Conservation (phyloP, 306 rosid genomes). For the Glycine soja region DNA sequence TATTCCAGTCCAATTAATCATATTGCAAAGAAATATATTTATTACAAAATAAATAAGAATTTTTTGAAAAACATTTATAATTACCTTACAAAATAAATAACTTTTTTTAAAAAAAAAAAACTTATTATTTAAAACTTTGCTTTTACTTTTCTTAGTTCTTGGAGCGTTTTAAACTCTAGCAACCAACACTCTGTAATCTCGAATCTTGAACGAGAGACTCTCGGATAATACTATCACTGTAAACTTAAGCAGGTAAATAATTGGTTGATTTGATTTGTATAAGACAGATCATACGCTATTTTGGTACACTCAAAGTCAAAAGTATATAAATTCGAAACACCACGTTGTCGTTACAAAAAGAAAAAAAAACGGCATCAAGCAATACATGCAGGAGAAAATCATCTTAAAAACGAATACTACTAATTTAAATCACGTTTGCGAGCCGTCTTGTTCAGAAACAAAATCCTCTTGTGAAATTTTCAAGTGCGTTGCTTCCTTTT, state of each 20-base stretch:
- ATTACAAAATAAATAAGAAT: too few species aligned
- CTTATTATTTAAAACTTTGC: too few species aligned
- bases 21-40: neutral
- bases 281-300: neutral
- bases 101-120: neutral
- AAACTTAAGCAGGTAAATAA: neutral
- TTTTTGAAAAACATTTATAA: too few species aligned
- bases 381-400: neutral
- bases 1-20: neutral
- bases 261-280: neutral
- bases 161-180: too few species aligned
- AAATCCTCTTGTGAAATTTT: slow-evolving; percentile 42
- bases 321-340: neutral
- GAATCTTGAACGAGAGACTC: too few species aligned
- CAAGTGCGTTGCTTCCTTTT: slow-evolving; percentile 13
- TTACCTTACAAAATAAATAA: too few species aligned
- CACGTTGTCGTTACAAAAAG: neutral
- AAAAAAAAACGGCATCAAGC: neutral
- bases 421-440: slow-evolving; percentile 21
- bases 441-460: slow-evolving; percentile 39
- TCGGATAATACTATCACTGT: too few species aligned
- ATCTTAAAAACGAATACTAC: slow-evolving; percentile 28
- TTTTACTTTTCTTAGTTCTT: too few species aligned
- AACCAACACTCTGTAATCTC: too few species aligned
- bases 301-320: neutral